Evolutionary conservation across 768 basidiomycete species (phyloP), one percentile per base, ranked within the genome.

Genomic region (Punctularia strigosozonata): DNA sequence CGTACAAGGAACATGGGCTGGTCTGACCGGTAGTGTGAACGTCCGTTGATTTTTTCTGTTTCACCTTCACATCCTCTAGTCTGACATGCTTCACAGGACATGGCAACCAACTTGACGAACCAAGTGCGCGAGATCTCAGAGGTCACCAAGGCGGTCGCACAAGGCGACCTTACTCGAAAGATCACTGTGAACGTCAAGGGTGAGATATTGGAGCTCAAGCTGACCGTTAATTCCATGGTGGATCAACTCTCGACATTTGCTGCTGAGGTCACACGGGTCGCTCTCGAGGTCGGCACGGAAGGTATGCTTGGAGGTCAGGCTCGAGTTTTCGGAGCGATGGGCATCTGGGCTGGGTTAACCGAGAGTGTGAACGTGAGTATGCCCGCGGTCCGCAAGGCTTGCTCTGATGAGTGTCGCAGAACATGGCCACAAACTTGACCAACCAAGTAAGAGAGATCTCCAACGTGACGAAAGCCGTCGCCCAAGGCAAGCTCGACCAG

Each of bases 281-380:
- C 95, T 2, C 68, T 90, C 25, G 94, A 99, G 58, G 94, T 99
- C 53, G 94, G 94, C 32, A 95, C 92, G 13, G 91, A 97, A 53
- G 94, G 94, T n/a, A 95, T 95, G 61, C 66, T 98, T 4, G 94
- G 91, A 34, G 91, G 91, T 13, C 90, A 94, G 55, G 91, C 91
- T 0, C 74, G 68, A 41, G 91, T 94, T 0, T 80, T 83, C 15
- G 88, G 84, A 35, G 89, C 92, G 1, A 81, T 90, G 54, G 90
- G 90, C 39, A 89, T 88, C 67, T 91, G 90, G 90, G 88, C 4
- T 10, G 13, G 5, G 10, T 10, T 20, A 31, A 6, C 14, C n/a
- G 23, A 13, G 54, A 56, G 41, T 43, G 57, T 24, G 56, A 56
- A 10, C 50, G 54, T 34, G 61, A 55, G 33, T 47, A n/a, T n/a